These are phyloP conservation scores for Eimeria maxima DNA, from an alignment of 169 alveolate genomes.

Conservation along the genomic window DNA sequence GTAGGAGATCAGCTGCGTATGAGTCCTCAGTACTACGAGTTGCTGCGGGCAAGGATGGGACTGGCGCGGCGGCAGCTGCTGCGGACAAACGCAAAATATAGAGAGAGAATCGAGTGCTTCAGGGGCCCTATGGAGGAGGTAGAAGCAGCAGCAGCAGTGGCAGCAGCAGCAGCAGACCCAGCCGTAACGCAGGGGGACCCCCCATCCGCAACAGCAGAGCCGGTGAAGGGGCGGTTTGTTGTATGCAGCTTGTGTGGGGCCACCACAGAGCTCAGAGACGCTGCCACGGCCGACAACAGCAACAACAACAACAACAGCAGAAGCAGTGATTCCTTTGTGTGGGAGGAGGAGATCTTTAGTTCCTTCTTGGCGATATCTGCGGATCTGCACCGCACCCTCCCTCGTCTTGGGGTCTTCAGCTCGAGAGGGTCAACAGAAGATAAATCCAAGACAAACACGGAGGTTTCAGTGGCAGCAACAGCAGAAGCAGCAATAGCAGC, in stretches of 20 bases:
- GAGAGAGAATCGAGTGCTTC: conserved; percentile 1
- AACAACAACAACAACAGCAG: conserved; percentile 31
- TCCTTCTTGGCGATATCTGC: conserved; percentile 46
- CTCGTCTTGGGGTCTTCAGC: conserved; percentile 2
- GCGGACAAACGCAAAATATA: background rate
- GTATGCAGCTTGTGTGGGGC: conserved; percentile 54
- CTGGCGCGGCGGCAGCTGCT: conserved; percentile 15
- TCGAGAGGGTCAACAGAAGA: background rate
- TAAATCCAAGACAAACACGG: background rate
- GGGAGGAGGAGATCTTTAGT: background rate
- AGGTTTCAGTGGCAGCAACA: conserved; percentile 17
- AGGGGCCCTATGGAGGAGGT: background rate
- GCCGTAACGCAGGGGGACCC: background rate
- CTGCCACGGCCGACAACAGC: conserved; percentile 13
- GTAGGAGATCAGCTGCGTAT: conserved; percentile 80
- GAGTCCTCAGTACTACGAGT: conserved; percentile 74
- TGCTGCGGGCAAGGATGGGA: conserved; percentile 45
- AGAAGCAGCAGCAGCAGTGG: background rate
- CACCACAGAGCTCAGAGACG: background rate
- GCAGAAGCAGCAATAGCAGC: conserved; percentile 5
- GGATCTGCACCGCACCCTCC: conserved; percentile 16
- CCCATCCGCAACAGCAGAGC: conserved; percentile 14
- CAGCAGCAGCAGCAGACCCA: no score
- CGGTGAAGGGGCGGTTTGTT: background rate
- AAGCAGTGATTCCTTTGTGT: conserved; percentile 16